These are phyloP conservation scores for Colletotrichum magnum DNA, from an alignment of 2,329 filamentous ascomycete species.

Conservation along the genomic window DNA sequence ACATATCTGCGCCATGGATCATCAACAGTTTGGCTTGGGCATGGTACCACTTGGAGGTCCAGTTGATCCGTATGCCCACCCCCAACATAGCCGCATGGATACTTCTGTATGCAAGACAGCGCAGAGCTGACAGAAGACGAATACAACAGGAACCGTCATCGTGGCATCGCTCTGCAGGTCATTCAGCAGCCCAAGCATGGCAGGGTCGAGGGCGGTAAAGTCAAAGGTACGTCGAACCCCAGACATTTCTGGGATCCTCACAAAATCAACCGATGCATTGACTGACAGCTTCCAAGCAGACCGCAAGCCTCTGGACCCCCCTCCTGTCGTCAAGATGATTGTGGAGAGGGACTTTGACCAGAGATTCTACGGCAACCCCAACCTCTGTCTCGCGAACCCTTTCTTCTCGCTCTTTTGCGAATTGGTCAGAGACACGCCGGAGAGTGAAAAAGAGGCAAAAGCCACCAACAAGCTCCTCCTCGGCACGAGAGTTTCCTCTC, in stretches of 20 bases:
- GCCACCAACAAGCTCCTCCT: slow-evolving; percentile 66
- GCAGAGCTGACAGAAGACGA: neutral
- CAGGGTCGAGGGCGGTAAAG: slow-evolving; percentile 48
- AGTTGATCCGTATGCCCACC: too few relatives aligned
- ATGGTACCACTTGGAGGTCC: too few relatives aligned
- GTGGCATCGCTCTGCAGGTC: slow-evolving; percentile 11
- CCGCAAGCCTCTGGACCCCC: slow-evolving; percentile 90
- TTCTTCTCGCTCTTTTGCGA: slow-evolving; percentile 65
- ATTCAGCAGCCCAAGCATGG: slow-evolving; percentile 10
- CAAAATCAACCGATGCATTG: too few relatives aligned
- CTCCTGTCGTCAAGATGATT: slow-evolving; percentile 83
- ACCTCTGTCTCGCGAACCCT: slow-evolving; percentile 53
- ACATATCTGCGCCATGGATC: too few relatives aligned
- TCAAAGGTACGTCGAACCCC: slow-evolving; percentile 71
- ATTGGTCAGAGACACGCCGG: slow-evolving; percentile 56
- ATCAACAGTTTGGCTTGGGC: too few relatives aligned
- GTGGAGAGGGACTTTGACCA: slow-evolving; percentile 62
- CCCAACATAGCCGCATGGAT: too few relatives aligned
- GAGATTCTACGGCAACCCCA: slow-evolving; percentile 50
- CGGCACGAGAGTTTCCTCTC: slow-evolving; percentile 83
- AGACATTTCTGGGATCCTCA: neutral
- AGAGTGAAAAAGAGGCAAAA: slow-evolving; percentile 44
- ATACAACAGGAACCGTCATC: neutral
- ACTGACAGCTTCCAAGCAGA: slow-evolving; percentile 59
- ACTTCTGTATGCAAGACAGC: neutral